Base-by-base conservation (phyloP, 2,329 filamentous ascomycete species). In the Dactylellina drechsleri region DNA sequence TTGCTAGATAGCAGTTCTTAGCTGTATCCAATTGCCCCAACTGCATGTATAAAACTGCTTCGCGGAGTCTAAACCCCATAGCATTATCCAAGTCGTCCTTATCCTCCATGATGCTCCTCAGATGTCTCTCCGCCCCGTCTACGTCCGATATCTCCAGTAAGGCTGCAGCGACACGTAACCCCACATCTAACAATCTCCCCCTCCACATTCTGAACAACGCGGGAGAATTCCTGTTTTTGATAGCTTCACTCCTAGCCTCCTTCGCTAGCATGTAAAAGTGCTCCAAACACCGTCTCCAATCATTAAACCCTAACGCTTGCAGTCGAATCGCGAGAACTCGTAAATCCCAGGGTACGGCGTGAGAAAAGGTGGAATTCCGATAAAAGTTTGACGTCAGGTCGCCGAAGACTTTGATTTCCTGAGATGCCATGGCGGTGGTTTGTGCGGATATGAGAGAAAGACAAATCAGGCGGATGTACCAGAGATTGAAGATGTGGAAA, bases 61-160 rank as follows among this genome's bases (percentile, higher is more conserved):
- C 71, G 16, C 64, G 64, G 40, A 75, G 64, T 4, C 71, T 54
- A 59, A 68, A 75, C 23, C 58, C 54, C n/a, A 64, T 54, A 12
- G 47, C 49, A 47, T 50, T 6, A 59, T 75, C 71, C 28, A 75
- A 13, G 7, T 67, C 64, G 28, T 75, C 71, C 15, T 56, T 59
- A 6, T 75, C 74, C 0, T 79, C 80, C 28, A 80, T 83, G 13
- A 96, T 81, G 2, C 85, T 88, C 18, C 84, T 84, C 1, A 99
- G 83, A 79, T 96, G 92, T 31, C 90, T 84, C 0, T 86, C 88
- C 0, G 94, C 95, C 3, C 91, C 92, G 1, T 91, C 88, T 0
- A 96, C 81, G 80, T 99, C 94, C 7, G 92, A 92, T 89, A 97
- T 96, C 81, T 95, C 91, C 4, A 94, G 85, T 28, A 95, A 83